Conservation (phyloP, 345 rosid species). For the Pistacia integerrima region DNA sequence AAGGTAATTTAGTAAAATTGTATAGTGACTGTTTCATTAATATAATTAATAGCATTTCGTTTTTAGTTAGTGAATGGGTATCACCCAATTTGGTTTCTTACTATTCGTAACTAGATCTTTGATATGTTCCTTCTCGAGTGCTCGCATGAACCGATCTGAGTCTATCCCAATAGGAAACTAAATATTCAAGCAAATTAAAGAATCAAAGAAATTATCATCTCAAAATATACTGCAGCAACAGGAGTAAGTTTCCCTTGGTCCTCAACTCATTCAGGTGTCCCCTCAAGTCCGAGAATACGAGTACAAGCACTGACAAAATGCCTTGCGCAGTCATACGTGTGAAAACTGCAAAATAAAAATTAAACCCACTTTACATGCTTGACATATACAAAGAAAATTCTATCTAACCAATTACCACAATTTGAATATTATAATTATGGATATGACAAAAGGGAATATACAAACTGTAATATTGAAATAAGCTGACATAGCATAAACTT, state of each 20-base stretch:
- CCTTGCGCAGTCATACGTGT: conserved; percentile 97
- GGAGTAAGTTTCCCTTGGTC: conserved; percentile 97
- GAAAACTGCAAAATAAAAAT: conserved; percentile 56
- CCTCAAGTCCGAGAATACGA: conserved; percentile 98
- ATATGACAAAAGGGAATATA: background rate
- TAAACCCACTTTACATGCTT: background rate
- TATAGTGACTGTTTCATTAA: too few species aligned
- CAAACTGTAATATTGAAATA: background rate
- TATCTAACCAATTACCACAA: background rate
- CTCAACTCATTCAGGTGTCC: conserved; percentile 98
- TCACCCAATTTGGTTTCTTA: too few species aligned
- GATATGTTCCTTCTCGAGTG: conserved; percentile 77
- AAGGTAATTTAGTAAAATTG: too few species aligned
- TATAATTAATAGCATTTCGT: too few species aligned
- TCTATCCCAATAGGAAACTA: conserved; percentile 99
- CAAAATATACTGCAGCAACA: conserved; percentile 86
- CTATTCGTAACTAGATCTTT: conserved; percentile 42
- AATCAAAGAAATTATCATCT: conserved; percentile 16
- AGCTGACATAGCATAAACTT: background rate
- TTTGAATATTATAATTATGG: background rate
- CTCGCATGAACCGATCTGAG: conserved; percentile 79
- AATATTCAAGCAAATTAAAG: conserved; percentile 22
- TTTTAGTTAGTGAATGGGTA: too few species aligned
- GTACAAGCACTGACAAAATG: conserved; percentile 99
- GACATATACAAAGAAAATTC: background rate